phyloP scores from a whole-genome alignment of 352 stramenopile species.

The Aphanomyces stellatus region DNA sequence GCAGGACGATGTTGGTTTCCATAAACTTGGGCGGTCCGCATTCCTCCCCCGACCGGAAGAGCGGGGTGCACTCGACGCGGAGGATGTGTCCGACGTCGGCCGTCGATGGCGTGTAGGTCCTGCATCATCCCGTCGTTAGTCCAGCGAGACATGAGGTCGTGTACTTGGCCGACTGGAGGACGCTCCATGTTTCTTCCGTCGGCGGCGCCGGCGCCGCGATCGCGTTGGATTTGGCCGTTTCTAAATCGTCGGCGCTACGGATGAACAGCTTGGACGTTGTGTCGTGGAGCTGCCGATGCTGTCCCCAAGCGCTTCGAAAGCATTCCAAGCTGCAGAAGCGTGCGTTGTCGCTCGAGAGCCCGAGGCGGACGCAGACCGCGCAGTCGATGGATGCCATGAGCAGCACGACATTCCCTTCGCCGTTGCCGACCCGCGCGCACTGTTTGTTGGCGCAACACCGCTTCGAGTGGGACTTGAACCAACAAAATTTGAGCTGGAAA shows the following conservation, averaged over 20 bases:
- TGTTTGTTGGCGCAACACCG: constrained; percentile 53
- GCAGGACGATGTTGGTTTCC: constrained; percentile 78
- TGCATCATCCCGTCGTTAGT: constrained; percentile 23
- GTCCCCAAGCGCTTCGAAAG: constrained; percentile 53
- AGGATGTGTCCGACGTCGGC: constrained; percentile 72
- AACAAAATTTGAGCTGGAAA: constrained; percentile 59
- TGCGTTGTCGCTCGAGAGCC: constrained; percentile 54
- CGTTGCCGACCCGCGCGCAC: constrained; percentile 35
- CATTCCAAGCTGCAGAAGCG: constrained; percentile 62
- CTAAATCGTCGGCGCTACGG: constrained; percentile 21
- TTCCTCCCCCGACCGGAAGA: constrained; percentile 18
- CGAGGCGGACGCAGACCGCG: constrained; percentile 51
- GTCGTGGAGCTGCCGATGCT: constrained; percentile 58
- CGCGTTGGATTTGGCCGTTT: constrained; percentile 9
- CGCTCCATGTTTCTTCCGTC: constrained; percentile 45
- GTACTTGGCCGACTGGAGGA: constrained; percentile 63
- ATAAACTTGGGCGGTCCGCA: constrained; percentile 57
- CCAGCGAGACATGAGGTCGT: neutral
- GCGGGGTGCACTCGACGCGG: constrained; percentile 66
- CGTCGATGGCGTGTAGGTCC: constrained; percentile 55
- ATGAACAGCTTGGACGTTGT: constrained; percentile 22
- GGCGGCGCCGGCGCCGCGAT: constrained; percentile 52
- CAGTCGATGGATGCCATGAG: constrained; percentile 67
- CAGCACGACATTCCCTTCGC: constrained; percentile 55
- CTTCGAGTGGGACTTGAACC: constrained; percentile 48